Evolutionary conservation across 2,329 filamentous ascomycete genomes (phyloP).

Genomic region (Clarireedia monteithiana): DNA sequence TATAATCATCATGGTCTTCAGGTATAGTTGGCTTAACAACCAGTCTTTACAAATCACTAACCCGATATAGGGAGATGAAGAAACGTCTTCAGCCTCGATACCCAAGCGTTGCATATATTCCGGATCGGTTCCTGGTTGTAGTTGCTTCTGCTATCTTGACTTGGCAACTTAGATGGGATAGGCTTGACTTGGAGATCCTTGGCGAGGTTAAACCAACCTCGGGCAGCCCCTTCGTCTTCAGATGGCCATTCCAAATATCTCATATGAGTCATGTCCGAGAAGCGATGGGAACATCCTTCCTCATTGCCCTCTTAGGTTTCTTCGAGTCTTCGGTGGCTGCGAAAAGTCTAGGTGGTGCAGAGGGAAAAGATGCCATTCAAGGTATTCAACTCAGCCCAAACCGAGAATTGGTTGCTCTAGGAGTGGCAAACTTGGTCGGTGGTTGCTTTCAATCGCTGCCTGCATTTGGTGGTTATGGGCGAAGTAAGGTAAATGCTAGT

Average conservation of each 20-base stretch:
- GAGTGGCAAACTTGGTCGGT: conserved; percentile 83
- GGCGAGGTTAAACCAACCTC: conserved; percentile 70
- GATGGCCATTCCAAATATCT: conserved; percentile 72
- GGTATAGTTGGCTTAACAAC: conserved; percentile 41
- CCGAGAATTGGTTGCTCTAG: conserved; percentile 84
- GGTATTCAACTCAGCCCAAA: conserved; percentile 84
- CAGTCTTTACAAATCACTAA: not conserved
- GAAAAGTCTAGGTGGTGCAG: conserved; percentile 67
- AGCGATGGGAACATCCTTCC: conserved; percentile 82
- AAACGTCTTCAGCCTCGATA: conserved; percentile 70
- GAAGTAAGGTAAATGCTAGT: conserved; percentile 89
- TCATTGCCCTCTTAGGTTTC: conserved; percentile 94
- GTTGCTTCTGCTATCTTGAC: conserved; percentile 75
- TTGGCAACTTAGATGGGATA: conserved; percentile 69
- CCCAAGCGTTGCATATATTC: conserved; percentile 76
- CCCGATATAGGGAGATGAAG: conserved; percentile 62
- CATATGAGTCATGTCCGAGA: conserved; percentile 78
- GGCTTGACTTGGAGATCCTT: conserved; percentile 72
- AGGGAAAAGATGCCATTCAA: conserved; percentile 56
- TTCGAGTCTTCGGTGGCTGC: conserved; percentile 96
- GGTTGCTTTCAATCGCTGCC: conserved; percentile 89
- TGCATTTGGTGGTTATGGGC: conserved; percentile 90
- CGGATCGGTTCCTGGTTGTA: conserved; percentile 86
- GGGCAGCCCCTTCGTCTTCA: conserved; percentile 68
- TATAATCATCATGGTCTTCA: conserved; percentile 79